A percentile compares a stretch with the other conserved stretches of the same genome.
Evolutionary conservation across 495 filamentous ascomycete species (phyloP).

Genomic region (Aspergillus ostianus): DNA sequence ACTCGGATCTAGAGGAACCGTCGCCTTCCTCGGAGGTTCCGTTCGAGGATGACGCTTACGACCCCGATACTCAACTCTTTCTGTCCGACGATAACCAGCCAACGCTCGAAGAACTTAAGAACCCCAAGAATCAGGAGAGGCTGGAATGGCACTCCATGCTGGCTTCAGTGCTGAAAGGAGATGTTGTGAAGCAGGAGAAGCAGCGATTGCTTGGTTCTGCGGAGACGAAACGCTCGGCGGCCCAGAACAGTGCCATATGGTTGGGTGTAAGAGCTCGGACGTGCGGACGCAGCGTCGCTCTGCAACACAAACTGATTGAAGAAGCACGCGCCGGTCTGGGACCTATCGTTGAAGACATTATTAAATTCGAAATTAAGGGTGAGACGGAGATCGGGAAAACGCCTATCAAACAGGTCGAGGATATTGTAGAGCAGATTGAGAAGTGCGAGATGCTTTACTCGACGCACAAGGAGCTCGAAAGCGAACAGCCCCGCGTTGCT

Average conservation of each 20-base stretch:
- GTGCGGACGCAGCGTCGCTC: slow-evolving; percentile 77
- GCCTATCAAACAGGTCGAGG: slow-evolving; percentile 80
- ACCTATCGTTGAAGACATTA: slow-evolving; percentile 76
- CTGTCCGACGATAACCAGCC: slow-evolving; percentile 83
- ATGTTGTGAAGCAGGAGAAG: slow-evolving; percentile 97
- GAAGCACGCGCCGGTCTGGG: slow-evolving; percentile 70
- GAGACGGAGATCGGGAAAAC: slow-evolving; percentile 88
- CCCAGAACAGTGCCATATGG: slow-evolving; percentile 84
- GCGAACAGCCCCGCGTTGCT: slow-evolving; percentile 66
- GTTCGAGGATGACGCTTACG: slow-evolving; percentile 79
- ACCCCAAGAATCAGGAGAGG: slow-evolving; percentile 83
- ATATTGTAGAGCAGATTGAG: slow-evolving; percentile 84
- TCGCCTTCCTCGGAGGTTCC: slow-evolving; percentile 82
- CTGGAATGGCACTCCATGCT: slow-evolving; percentile 99
- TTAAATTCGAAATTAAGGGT: slow-evolving; percentile 89
- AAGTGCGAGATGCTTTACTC: slow-evolving; percentile 82
- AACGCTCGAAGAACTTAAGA: slow-evolving; percentile 82
- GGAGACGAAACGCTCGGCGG: slow-evolving; percentile 69
- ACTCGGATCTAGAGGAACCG: slow-evolving; percentile 87
- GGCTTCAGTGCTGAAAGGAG: slow-evolving; percentile 89
- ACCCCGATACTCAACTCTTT: slow-evolving; percentile 90
- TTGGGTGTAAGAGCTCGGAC: slow-evolving; percentile 77
- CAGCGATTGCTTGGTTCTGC: slow-evolving; percentile 83
- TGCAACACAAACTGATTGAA: slow-evolving; percentile 80
- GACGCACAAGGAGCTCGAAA: slow-evolving; percentile 68